Conservation (phyloP, 2,329 filamentous ascomycete species). For the Dryadomyces quercivorus region DNA sequence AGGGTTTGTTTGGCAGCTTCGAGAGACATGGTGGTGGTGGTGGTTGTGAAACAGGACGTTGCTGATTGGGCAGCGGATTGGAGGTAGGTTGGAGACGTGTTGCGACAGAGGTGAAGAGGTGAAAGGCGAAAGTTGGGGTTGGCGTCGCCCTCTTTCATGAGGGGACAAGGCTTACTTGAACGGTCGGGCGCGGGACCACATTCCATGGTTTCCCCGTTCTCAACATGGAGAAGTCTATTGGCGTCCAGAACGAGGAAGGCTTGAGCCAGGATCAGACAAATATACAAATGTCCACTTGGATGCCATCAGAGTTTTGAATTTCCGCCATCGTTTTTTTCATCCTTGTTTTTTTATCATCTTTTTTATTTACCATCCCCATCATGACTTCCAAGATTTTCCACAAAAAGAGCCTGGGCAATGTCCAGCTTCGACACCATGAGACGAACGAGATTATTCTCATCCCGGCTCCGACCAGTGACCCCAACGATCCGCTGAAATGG, state of each 20-base stretch:
- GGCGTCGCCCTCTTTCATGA: too few relatives aligned
- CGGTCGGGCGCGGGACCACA: not conserved
- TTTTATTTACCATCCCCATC: not conserved
- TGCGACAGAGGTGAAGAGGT: too few relatives aligned
- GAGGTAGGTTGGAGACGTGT: too few relatives aligned
- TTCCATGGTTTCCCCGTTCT: not conserved
- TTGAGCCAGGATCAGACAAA: too few relatives aligned
- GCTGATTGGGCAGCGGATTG: not conserved
- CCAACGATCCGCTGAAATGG: constrained; percentile 43
- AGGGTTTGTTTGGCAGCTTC: not conserved
- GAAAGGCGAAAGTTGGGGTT: too few relatives aligned
- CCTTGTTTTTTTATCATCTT: not conserved
- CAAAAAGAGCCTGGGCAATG: constrained; percentile 23
- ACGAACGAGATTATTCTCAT: constrained; percentile 38
- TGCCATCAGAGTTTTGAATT: too few relatives aligned
- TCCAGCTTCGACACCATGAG: constrained; percentile 27
- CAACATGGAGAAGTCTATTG: not conserved
- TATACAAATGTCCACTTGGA: too few relatives aligned
- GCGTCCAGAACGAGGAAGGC: too few relatives aligned
- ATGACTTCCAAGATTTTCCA: not conserved
- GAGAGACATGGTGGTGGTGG: not conserved
- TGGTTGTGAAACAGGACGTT: not conserved
- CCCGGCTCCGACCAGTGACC: constrained; percentile 34
- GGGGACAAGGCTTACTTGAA: too few relatives aligned
- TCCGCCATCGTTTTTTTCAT: not conserved